These are phyloP conservation scores for Rubroboletus pulcherrimus DNA, from an alignment of 768 basidiomycete species.

Conservation along the genomic window DNA sequence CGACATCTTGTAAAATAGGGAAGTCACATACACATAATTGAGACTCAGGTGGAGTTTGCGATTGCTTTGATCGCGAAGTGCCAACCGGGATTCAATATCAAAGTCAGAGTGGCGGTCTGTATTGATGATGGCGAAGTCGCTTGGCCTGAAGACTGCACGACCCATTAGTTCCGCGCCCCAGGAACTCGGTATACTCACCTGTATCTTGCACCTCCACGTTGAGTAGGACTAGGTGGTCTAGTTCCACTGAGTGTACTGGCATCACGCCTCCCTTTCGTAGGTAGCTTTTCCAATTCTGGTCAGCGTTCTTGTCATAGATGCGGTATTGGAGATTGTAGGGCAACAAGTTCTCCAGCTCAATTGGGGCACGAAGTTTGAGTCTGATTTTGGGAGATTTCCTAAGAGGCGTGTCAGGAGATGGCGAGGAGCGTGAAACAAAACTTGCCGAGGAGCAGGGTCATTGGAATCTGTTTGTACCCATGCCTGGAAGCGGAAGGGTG, in stretches of 20 bases:
- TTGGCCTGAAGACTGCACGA: slow-evolving; percentile 75
- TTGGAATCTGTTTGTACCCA: slow-evolving; percentile 75
- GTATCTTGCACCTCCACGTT: slow-evolving; percentile 92
- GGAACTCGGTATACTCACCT: slow-evolving; percentile 40
- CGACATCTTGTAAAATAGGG: not conserved
- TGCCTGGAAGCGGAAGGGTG: slow-evolving; percentile 91
- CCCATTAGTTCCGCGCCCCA: not conserved
- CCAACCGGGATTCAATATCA: slow-evolving; percentile 69
- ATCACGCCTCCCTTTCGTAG: slow-evolving; percentile 89
- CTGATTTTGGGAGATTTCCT: slow-evolving; percentile 85
- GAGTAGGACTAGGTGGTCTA: slow-evolving; percentile 83
- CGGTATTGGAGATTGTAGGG: slow-evolving; percentile 94
- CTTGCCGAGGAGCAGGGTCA: slow-evolving; percentile 55
- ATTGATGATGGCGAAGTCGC: slow-evolving; percentile 97
- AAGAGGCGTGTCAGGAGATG: slow-evolving; percentile 7
- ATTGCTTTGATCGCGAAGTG: slow-evolving; percentile 66
- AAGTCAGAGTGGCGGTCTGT: slow-evolving; percentile 90
- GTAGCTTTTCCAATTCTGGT: slow-evolving; percentile 94
- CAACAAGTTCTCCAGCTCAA: slow-evolving; percentile 92
- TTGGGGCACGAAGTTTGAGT: slow-evolving; percentile 83
- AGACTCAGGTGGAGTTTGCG: slow-evolving; percentile 77
- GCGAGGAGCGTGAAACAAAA: not conserved
- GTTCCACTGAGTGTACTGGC: slow-evolving; percentile 94
- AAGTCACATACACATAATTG: slow-evolving; percentile 80
- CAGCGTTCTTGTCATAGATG: slow-evolving; percentile 94